These are phyloP conservation scores for Diutina rugosa DNA, from an alignment of 1,139 yeast species.

Conservation along the genomic window DNA sequence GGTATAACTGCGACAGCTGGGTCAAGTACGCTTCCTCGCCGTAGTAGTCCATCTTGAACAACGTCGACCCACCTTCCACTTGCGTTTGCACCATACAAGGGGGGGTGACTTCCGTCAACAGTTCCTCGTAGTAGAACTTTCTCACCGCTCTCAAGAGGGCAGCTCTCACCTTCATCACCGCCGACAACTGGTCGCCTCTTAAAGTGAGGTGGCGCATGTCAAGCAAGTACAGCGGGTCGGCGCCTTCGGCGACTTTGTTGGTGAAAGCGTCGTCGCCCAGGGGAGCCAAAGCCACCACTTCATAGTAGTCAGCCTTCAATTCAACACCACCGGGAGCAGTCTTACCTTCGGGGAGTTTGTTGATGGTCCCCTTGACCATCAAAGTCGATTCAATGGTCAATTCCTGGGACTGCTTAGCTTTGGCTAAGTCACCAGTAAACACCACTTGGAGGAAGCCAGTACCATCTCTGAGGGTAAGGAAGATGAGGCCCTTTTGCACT, in stretches of 20 bases:
- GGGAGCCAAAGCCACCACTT: conserved; percentile 87
- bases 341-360: conserved; percentile 88
- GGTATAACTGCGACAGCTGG: conserved; percentile 92
- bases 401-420: conserved; percentile 72
- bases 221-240: conserved; percentile 83
- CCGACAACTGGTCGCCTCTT: conserved; percentile 88
- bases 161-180: conserved; percentile 96
- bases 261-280: conserved; percentile 92
- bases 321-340: conserved; percentile 98
- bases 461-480: conserved; percentile 90
- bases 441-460: conserved; percentile 84
- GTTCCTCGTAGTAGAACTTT: conserved; percentile 64
- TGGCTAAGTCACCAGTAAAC: conserved; percentile 81
- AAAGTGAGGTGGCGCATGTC: conserved; percentile 92
- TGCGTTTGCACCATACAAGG: conserved; percentile 99
- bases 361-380: conserved; percentile 64
- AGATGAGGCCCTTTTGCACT: conserved; percentile 82
- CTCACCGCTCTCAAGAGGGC: conserved; percentile 62
- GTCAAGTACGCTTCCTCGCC: conserved; percentile 96
- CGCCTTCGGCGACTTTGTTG: conserved; percentile 84
- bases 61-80: conserved; percentile 98
- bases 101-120: conserved; percentile 84
- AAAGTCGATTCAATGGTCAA: conserved; percentile 85
- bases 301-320: conserved; percentile 79
- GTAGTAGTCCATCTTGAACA: conserved; percentile 86